Evolutionary conservation across 2,329 filamentous ascomycete species (phyloP), one percentile per base, ranked within the genome.

Genomic region (Pezicula carpinea): DNA sequence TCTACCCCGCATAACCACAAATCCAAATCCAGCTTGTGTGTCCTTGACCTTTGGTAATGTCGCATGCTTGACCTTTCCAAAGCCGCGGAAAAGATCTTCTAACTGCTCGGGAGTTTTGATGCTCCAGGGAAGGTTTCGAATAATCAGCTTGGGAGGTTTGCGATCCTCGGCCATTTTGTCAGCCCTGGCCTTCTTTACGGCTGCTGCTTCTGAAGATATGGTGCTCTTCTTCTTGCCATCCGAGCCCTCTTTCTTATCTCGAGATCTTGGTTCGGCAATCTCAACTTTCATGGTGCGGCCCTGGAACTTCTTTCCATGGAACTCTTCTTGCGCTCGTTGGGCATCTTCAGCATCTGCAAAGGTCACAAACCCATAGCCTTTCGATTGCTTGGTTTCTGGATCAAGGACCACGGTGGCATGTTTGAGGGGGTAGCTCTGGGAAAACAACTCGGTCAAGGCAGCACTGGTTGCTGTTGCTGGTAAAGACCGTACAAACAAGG

Each of bases 301-400:
- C 42, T 90, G 80, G 58, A 96, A 80, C 21, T 81, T 71, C 39
- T 85, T 76, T 52, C 88, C 87, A 66, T 96, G 82, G 62, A 96
- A 80, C 64, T 95, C 86, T 48, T 85, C 79, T 63, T 87, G 79
- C 15, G 93, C 95, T 53, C 84, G 79, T 54, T 83, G 73, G 11
- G 92, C 91, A 72, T 99, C 93, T 55, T 96, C 91, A 23, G 87
- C 80, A 64, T 99, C 93, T 58, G 91, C 89, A 61, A 99, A 93
- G 2, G 93, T 97, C 48, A 99, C 92, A 68, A 99, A 99, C 44
- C 93, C 93, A 66, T 90, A 99, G 15, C 93, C 92, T 63, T 89
- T 86, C 13, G 89, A 96, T 57, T 83, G 74, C 63, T 96, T 96
- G 2, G 91, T 95, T 54, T 83, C 76, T 14, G 87, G 82, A 64